phyloP scores from a whole-genome alignment of 306 rosid genomes.

The Prunus salicina region DNA sequence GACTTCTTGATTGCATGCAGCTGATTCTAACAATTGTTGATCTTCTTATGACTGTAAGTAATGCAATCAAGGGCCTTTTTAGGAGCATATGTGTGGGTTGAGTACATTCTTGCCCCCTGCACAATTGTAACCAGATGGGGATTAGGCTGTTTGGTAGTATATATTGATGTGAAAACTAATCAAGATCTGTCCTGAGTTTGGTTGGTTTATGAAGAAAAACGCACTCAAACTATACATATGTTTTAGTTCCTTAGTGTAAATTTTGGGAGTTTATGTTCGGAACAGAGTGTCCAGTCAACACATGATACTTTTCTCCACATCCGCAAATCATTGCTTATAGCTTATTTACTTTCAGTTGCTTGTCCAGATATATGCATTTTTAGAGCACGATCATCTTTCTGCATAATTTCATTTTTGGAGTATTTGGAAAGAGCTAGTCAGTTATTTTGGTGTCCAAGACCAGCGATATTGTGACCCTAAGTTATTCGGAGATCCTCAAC shows the following conservation, averaged over 20 bases:
- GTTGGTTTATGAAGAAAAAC: not conserved
- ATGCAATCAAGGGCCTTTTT: not conserved
- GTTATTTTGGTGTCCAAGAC: not conserved
- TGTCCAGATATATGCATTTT: not conserved
- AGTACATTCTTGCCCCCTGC: not conserved
- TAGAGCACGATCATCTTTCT: not conserved
- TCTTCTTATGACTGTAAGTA: not conserved
- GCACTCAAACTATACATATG: not conserved
- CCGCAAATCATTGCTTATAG: not conserved
- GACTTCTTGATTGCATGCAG: not conserved
- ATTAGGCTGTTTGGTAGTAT: not conserved
- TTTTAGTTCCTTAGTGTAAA: not conserved
- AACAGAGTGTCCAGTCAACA: not conserved
- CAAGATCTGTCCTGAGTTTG: not conserved
- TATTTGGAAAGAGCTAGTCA: not conserved
- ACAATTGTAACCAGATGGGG: not conserved
- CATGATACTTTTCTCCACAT: not conserved
- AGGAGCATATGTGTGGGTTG: not conserved
- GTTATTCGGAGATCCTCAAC: not conserved
- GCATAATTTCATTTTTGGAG: not conserved
- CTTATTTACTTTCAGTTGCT: not conserved
- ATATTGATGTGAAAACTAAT: not conserved
- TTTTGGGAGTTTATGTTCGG: not conserved
- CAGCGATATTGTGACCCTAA: not conserved
- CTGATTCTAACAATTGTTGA: not conserved